These are phyloP conservation scores for Luzula sylvatica DNA, from an alignment of 176 grass and related monocot genomes.

Conservation along the genomic window DNA sequence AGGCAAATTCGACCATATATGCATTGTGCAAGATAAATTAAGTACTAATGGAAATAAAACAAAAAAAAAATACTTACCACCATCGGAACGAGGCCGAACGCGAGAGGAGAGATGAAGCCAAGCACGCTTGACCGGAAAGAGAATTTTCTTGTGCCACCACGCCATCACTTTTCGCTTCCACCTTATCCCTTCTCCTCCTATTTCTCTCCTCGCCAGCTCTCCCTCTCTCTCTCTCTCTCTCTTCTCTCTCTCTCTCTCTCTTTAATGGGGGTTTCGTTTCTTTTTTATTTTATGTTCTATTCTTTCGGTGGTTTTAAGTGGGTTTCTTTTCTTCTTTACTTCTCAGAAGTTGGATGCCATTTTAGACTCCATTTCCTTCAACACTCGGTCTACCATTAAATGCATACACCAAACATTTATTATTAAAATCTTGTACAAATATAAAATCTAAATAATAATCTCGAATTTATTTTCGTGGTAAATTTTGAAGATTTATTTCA, in stretches of 20 bases:
- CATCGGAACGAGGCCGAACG: slow-evolving; percentile 44
- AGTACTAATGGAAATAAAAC: not conserved
- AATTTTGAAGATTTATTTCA: not conserved
- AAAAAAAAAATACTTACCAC: slow-evolving; percentile 9
- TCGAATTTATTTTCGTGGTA: not conserved
- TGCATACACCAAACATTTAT: too few relatives aligned
- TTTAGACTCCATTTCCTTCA: not conserved
- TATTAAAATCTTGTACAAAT: too few relatives aligned
- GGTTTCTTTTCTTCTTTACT: slow-evolving; percentile 20
- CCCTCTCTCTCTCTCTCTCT: slow-evolving; percentile 8
- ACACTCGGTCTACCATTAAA: slow-evolving; percentile 1
- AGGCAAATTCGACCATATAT: not conserved
- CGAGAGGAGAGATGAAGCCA: slow-evolving; percentile 74
- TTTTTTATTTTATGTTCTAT: too few relatives aligned
- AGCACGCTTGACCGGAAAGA: slow-evolving; percentile 57
- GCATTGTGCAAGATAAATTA: not conserved
- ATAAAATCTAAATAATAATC: not conserved
- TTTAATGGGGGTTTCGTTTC: not conserved
- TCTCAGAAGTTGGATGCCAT: slow-evolving; percentile 15
- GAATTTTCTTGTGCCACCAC: slow-evolving; percentile 69
- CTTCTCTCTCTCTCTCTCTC: not conserved
- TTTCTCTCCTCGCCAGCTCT: slow-evolving; percentile 17
- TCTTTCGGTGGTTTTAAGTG: slow-evolving; percentile 17
- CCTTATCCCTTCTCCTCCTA: slow-evolving; percentile 1
- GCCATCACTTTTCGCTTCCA: slow-evolving; percentile 55